Evolutionary conservation across 306 rosid species (phyloP).

Genomic region (Cicer pinnatifidum): DNA sequence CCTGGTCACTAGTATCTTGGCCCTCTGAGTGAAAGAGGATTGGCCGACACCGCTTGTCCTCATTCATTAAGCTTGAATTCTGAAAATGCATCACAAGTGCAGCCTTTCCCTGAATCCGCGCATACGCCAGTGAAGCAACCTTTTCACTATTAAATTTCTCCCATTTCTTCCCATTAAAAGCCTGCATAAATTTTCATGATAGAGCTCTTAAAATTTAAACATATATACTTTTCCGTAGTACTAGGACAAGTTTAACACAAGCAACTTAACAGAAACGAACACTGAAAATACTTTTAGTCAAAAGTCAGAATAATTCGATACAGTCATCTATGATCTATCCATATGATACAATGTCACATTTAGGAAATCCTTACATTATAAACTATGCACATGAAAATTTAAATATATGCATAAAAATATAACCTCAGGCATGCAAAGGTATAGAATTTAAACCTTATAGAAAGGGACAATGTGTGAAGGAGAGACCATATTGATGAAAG

Average conservation of each 20-base stretch:
- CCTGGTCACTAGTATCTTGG: constrained; percentile 78
- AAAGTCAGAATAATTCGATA: constrained; percentile 19
- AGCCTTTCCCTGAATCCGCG: constrained; percentile 90
- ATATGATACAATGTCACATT: constrained; percentile 3
- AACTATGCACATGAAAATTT: constrained; percentile 7
- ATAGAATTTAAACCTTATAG: constrained; percentile 65
- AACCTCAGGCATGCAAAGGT: constrained; percentile 14
- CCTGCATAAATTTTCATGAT: constrained; percentile 54
- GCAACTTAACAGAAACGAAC: constrained; percentile 26
- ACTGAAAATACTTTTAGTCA: constrained; percentile 4
- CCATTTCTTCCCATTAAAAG: constrained; percentile 93
- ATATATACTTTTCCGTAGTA: constrained; percentile 6
- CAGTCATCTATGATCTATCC: neutral
- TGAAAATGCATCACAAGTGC: constrained; percentile 94
- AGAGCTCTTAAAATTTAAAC: constrained; percentile 8
- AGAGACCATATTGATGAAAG: constrained; percentile 96
- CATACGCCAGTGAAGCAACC: constrained; percentile 92
- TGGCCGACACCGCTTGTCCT: constrained; percentile 92
- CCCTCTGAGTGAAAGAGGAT: constrained; percentile 91
- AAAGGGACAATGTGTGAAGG: constrained; percentile 79
- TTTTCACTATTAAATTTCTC: constrained; percentile 92
- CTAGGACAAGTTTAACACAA: constrained; percentile 19
- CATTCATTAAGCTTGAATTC: constrained; percentile 92
- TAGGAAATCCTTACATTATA: constrained; percentile 14
- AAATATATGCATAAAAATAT: neutral